Base-by-base conservation (phyloP, 2,329 filamentous ascomycete species). In the Ceratocystis smalleyi region DNA sequence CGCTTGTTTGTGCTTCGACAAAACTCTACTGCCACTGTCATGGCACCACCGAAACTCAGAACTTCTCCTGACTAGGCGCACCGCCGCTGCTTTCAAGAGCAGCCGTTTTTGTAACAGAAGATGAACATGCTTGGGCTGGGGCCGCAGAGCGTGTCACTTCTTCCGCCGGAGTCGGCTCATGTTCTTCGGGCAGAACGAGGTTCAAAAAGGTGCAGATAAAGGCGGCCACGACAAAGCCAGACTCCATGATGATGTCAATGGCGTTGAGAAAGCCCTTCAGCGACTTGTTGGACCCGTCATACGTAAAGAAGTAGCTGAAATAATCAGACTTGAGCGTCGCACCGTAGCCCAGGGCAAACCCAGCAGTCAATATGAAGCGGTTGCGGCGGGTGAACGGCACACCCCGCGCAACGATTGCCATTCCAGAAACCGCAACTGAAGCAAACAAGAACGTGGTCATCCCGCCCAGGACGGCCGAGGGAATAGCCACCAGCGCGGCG, bases 381-480 rank as follows among this genome's bases (percentile, higher is more conserved):
- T 88, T 91, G 62, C 89, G 83, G 45, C 89, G 82, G n/a, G 82
- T 90, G 72, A 92, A 91, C 0, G 83, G 79, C 1, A 88, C 82
- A 43, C 81, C 81, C 19, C 83, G 82, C 2, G 82, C 78, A 67
- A 94, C 84, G 69, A 94, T 91, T 60, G 86, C 81, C 67, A 94
- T 83, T 69, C 89, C 89, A 0, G 85, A 88, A 1, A 90, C 85
- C 1, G 87, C 84, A 5, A 94, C 89, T 3, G 87, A 82, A 66
- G 80, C 81, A 75, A 91, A 94, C 24, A 94, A 79, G 73, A 94
- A 94, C 0, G 88, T 90, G 0, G 89, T 87, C 85, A 88, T 88
- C 59, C 84, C 85, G 45, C 84, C 85, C 1, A 87, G 78, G 1
- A 87, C 83, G 0, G 83, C 71, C 1, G 78, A 74, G 0, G 89